Conservation (phyloP, 2,329 filamentous ascomycete genomes). For the Fusarium agapanthi region DNA sequence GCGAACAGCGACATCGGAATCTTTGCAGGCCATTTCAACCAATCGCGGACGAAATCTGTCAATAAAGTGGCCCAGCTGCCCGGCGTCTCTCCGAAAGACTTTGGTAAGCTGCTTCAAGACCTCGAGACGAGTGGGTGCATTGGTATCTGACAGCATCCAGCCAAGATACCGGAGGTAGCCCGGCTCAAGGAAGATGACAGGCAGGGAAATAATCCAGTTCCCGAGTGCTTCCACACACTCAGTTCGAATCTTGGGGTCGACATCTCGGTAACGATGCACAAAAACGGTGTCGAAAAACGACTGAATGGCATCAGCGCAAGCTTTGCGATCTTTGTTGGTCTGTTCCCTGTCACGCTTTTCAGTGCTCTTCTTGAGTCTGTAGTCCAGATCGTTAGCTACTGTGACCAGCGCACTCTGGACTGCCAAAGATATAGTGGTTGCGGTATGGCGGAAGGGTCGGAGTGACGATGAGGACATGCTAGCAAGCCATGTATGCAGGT, state of each 20-base stretch:
- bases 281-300: constrained; percentile 94
- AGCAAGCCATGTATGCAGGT: constrained; percentile 87
- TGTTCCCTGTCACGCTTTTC: constrained; percentile 77
- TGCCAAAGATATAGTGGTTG: constrained; percentile 83
- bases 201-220: constrained; percentile 85
- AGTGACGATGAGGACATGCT: constrained; percentile 89
- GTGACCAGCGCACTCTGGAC: constrained; percentile 81
- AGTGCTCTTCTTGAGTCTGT: constrained; percentile 80
- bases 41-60: constrained; percentile 88
- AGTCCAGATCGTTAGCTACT: constrained; percentile 74
- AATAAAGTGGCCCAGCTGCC: constrained; percentile 89
- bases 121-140: constrained; percentile 79
- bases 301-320: constrained; percentile 76
- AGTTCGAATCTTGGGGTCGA: constrained; percentile 86
- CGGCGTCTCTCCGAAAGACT: constrained; percentile 82
- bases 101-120: constrained; percentile 83
- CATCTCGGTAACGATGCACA: constrained; percentile 93
- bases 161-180: constrained; percentile 92
- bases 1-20: constrained; percentile 83
- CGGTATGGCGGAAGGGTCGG: constrained; percentile 92
- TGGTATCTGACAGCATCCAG: constrained; percentile 90
- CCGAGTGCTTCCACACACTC: constrained; percentile 90
- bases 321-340: constrained; percentile 73
- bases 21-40: constrained; percentile 90
- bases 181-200: constrained; percentile 89